Evolutionary conservation across 305 asterid genomes (phyloP).

Genomic region (Andrographis paniculata): DNA sequence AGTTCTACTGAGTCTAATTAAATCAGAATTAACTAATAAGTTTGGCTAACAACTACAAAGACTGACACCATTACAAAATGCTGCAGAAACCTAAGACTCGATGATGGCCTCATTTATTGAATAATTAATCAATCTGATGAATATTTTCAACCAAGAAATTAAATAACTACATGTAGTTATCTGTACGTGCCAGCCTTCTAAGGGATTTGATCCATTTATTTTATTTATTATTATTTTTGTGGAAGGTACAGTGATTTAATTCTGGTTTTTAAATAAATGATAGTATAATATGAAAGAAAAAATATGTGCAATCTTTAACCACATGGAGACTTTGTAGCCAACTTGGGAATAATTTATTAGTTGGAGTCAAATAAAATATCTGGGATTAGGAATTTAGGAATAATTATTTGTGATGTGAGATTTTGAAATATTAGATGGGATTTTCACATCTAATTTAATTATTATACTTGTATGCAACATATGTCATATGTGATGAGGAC

Average conservation of each 20-base stretch:
- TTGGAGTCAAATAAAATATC: conserved; percentile 19
- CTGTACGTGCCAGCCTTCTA: too few relatives aligned
- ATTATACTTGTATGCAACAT: conserved; percentile 15
- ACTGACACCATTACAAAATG: conserved; percentile 16
- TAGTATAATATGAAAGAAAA: not conserved
- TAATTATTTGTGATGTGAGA: too few relatives aligned
- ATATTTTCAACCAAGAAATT: too few relatives aligned
- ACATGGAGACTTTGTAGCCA: conserved; percentile 40
- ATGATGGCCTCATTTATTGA: too few relatives aligned
- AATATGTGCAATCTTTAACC: not conserved
- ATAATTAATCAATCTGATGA: too few relatives aligned
- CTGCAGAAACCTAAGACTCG: conserved; percentile 5
- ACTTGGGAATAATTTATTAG: conserved; percentile 23
- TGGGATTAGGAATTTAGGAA: too few relatives aligned
- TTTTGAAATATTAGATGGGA: too few relatives aligned
- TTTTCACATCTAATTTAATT: conserved; percentile 9
- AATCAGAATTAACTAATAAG: conserved; percentile 11
- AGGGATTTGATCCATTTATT: too few relatives aligned
- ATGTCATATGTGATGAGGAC: conserved; percentile 16
- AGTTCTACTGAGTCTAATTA: not conserved
- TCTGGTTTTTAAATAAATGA: too few relatives aligned
- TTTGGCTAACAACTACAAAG: conserved; percentile 33
- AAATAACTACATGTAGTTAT: too few relatives aligned
- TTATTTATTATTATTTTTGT: too few relatives aligned
- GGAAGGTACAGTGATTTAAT: too few relatives aligned